These are phyloP conservation scores for Psilocybe cyanescens DNA, from an alignment of 768 basidiomycete species.

Conservation along the genomic window DNA sequence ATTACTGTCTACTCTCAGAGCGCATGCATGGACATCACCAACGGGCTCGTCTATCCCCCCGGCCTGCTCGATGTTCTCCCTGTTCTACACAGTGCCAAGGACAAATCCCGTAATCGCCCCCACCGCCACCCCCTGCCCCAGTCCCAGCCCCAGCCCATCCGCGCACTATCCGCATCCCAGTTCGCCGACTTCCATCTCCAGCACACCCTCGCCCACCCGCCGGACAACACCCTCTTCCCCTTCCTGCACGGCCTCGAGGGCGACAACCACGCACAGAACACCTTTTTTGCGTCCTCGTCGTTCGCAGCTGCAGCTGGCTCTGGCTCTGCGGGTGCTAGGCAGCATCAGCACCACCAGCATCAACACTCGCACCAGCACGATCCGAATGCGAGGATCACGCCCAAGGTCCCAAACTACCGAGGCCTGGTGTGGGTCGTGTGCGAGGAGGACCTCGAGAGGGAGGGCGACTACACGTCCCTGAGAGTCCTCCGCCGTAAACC, in stretches of 20 bases:
- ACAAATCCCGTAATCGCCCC: slow-evolving; percentile 2
- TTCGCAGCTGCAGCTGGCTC: slow-evolving; percentile 20
- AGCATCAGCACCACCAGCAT: background rate
- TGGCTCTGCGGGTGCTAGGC: background rate
- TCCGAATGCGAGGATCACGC: slow-evolving; percentile 15
- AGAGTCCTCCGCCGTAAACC: slow-evolving; percentile 36
- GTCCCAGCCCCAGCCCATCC: slow-evolving; percentile 25
- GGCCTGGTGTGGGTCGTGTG: slow-evolving; percentile 85
- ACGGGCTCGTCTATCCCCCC: slow-evolving; percentile 29
- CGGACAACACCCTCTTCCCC: slow-evolving; percentile 84
- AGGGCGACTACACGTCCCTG: slow-evolving; percentile 37
- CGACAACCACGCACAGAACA: slow-evolving; percentile 76
- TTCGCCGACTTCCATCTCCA: slow-evolving; percentile 66
- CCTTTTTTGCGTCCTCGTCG: slow-evolving; percentile 65
- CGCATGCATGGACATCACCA: background rate
- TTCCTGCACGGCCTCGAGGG: slow-evolving; percentile 90
- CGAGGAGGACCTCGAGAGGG: slow-evolving; percentile 63
- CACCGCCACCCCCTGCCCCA: background rate
- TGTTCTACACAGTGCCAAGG: slow-evolving; percentile 4
- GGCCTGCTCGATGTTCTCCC: slow-evolving; percentile 27
- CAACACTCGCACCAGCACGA: slow-evolving; percentile 17
- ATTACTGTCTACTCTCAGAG: background rate
- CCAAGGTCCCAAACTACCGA: slow-evolving; percentile 52
- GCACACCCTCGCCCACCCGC: slow-evolving; percentile 72
- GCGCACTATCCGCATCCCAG: slow-evolving; percentile 39